phyloP scores from a whole-genome alignment of 2,329 filamentous ascomycete species.

The Apiospora sp. region DNA sequence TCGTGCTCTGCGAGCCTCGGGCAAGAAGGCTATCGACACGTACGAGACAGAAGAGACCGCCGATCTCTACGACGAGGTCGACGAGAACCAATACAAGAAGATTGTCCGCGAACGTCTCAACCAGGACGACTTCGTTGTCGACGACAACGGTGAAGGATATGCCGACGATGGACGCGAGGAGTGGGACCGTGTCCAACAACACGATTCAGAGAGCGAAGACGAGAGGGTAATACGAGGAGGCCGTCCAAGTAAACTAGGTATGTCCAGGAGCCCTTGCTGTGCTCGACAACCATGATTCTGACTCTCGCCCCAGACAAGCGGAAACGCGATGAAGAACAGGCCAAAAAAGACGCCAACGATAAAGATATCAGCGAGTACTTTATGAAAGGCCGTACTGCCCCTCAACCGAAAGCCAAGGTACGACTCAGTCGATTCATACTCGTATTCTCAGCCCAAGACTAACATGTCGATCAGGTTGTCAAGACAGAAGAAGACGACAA shows the following conservation, averaged over 20 bases:
- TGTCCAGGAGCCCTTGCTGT: not conserved
- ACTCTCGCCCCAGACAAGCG: constrained; percentile 70
- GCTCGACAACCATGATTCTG: constrained; percentile 13
- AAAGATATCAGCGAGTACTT: constrained; percentile 96
- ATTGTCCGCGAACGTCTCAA: constrained; percentile 89
- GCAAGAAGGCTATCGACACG: constrained; percentile 87
- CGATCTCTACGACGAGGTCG: constrained; percentile 92
- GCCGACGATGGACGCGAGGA: constrained; percentile 96
- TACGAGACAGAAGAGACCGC: constrained; percentile 88
- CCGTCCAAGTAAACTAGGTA: constrained; percentile 61
- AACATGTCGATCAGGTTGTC: constrained; percentile 59
- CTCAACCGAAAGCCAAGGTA: constrained; percentile 84
- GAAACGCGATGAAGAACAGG: constrained; percentile 85
- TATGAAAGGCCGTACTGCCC: constrained; percentile 73
- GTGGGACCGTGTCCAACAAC: constrained; percentile 76
- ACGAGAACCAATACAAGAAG: constrained; percentile 97
- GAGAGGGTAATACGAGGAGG: constrained; percentile 58
- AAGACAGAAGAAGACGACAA: constrained; percentile 88
- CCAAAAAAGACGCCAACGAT: constrained; percentile 86
- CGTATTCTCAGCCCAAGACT: not conserved
- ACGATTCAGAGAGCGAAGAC: constrained; percentile 79
- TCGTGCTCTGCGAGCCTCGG: constrained; percentile 81
- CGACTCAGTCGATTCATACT: constrained; percentile 26
- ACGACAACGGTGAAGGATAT: constrained; percentile 97
- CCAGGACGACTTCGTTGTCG: constrained; percentile 96